Conservation (phyloP, 768 basidiomycete species). For the Auricularia sp. region DNA sequence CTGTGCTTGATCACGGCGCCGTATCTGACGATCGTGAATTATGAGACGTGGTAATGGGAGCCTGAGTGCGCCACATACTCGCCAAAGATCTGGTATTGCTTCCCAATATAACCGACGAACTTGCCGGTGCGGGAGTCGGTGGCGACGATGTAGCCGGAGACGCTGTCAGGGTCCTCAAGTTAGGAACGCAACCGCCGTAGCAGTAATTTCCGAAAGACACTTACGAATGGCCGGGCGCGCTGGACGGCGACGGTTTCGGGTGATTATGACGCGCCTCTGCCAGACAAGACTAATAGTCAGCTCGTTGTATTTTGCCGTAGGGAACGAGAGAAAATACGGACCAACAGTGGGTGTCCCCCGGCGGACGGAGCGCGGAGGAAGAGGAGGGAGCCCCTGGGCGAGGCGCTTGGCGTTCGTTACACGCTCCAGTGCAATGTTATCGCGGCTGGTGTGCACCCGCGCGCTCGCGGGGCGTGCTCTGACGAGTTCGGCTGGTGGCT, state of each 20-base stretch:
- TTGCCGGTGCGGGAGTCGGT: background rate
- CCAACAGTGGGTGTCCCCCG: background rate
- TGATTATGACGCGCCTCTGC: too few relatives aligned
- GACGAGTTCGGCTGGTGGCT: background rate
- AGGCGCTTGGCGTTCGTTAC: constrained; percentile 46
- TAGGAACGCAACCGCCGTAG: background rate
- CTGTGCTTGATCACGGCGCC: background rate
- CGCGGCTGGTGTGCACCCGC: background rate
- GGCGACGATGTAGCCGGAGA: background rate
- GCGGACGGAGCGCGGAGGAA: constrained; percentile 25
- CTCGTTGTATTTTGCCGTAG: background rate
- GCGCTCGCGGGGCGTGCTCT: background rate
- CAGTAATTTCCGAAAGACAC: too few relatives aligned
- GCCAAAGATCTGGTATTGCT: background rate
- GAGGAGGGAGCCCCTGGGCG: constrained; percentile 43
- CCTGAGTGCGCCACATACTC: background rate
- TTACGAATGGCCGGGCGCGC: too few relatives aligned
- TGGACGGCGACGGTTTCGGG: too few relatives aligned
- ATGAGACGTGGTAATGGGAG: background rate
- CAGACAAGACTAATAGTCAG: too few relatives aligned
- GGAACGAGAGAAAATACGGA: background rate
- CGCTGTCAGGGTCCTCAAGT: background rate
- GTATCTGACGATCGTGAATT: background rate
- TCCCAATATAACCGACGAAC: background rate
- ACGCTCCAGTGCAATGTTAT: constrained; percentile 14